Percentiles rank a stretch among this genome's conserved stretches.
These are phyloP conservation scores for Serendipita sp. DNA, from an alignment of 768 basidiomycete genomes.

Conservation along the genomic window DNA sequence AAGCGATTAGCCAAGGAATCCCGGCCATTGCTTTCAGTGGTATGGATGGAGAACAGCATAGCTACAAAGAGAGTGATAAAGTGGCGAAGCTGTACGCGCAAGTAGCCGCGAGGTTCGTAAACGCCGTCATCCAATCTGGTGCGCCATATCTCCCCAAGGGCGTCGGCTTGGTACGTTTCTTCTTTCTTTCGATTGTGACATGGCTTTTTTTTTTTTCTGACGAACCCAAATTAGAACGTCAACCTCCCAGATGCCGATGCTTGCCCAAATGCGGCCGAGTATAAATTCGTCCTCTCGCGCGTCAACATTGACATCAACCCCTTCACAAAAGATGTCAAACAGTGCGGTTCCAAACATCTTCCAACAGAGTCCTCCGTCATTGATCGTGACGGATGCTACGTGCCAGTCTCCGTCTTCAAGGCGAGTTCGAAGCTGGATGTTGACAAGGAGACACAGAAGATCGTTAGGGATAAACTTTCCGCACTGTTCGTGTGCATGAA, in stretches of 20 bases:
- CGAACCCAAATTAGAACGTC: constrained; percentile 23
- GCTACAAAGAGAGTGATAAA: background rate
- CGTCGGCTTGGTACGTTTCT: constrained; percentile 19
- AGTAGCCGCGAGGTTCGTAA: constrained; percentile 27
- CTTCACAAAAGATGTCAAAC: constrained; percentile 31
- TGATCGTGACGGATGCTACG: constrained; percentile 25
- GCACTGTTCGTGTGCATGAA: background rate
- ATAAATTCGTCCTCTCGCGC: constrained; percentile 23
- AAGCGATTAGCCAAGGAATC: constrained; percentile 33
- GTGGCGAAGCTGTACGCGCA: constrained; percentile 27
- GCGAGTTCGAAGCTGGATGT: constrained; percentile 31
- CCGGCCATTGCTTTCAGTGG: constrained; percentile 37
- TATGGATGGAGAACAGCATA: constrained; percentile 16
- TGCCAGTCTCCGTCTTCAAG: constrained; percentile 32
- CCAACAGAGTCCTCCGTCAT: constrained; percentile 30
- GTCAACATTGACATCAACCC: constrained; percentile 6
- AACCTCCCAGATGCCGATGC: constrained; percentile 26
- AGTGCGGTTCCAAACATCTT: constrained; percentile 29
- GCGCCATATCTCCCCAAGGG: constrained; percentile 27
- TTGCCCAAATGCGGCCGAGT: constrained; percentile 25
- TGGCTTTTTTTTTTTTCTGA: too few relatives aligned
- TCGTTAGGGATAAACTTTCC: constrained; percentile 19
- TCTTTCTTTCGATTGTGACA: background rate
- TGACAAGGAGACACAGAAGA: constrained; percentile 25
- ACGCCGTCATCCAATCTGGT: constrained; percentile 20